Evolutionary conservation across 805 yeast species (phyloP).

Genomic region (Hemisphaericaspora nanyangensis): DNA sequence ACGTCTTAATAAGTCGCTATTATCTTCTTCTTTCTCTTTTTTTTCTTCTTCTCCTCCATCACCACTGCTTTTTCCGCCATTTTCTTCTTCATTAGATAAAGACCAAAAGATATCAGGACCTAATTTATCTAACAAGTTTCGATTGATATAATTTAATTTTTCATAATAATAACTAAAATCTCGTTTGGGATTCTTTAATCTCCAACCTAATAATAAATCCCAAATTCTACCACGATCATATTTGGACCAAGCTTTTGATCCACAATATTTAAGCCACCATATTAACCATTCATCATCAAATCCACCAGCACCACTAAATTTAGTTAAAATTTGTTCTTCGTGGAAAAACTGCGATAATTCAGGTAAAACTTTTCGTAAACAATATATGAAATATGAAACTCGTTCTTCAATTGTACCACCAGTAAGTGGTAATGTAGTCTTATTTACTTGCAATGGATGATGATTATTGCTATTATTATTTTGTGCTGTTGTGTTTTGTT

Average conservation of each 20-base stretch:
- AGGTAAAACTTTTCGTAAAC: conserved; percentile 62
- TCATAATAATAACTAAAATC: conserved; percentile 26
- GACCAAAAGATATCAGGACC: conserved; percentile 69
- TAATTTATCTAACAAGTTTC: conserved; percentile 28
- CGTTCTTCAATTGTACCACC: conserved; percentile 68
- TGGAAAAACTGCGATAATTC: conserved; percentile 71
- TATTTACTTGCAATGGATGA: conserved; percentile 21
- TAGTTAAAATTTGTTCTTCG: conserved; percentile 73
- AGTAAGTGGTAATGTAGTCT: conserved; percentile 43
- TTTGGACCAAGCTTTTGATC: conserved; percentile 79
- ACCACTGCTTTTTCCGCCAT: conserved; percentile 3
- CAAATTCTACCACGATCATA: conserved; percentile 83
- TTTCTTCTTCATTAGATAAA: conserved; percentile 14
- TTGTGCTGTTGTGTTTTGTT: neutral
- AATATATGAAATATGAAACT: conserved; percentile 62
- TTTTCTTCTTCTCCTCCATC: neutral
- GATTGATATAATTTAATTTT: conserved; percentile 30
- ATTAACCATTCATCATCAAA: conserved; percentile 84
- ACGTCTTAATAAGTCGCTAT: conserved; percentile 9
- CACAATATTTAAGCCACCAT: conserved; percentile 94
- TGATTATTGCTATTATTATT: neutral
- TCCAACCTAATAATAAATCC: conserved; percentile 84
- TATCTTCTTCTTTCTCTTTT: conserved; percentile 8
- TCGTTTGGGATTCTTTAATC: conserved; percentile 35
- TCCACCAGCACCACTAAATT: conserved; percentile 44